Conservation (phyloP, 2,329 filamentous ascomycete genomes). For the Colletotrichum liaoningense region DNA sequence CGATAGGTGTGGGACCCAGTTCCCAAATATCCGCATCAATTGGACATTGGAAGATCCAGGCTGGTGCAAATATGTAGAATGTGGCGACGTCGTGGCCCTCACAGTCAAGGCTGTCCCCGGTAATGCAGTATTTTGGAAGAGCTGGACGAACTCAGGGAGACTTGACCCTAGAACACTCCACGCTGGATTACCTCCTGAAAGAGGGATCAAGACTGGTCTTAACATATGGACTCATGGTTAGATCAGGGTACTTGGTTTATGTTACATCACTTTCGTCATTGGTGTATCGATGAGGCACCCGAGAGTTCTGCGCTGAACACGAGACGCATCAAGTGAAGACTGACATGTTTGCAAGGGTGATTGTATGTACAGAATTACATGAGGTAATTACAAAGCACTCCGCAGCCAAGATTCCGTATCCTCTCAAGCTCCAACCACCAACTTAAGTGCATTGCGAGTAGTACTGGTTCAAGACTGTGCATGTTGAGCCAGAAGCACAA, state of each 20-base stretch:
- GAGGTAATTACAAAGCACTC: no score
- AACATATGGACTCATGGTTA: constrained; percentile 14
- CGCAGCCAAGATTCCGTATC: no score
- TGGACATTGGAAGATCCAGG: constrained; percentile 7
- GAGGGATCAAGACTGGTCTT: constrained; percentile 6
- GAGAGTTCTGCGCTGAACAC: no score
- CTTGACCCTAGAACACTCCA: background rate
- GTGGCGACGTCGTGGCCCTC: background rate
- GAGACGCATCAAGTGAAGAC: background rate
- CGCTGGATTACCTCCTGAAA: constrained; percentile 4
- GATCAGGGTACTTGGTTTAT: background rate
- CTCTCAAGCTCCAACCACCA: no score
- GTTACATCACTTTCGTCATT: background rate
- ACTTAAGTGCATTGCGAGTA: constrained; percentile 55
- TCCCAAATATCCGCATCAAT: background rate
- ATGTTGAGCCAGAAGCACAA: constrained; percentile 50
- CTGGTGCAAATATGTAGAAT: constrained; percentile 8
- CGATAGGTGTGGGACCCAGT: constrained; percentile 12
- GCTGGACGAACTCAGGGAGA: background rate
- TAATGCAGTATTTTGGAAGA: constrained; percentile 14
- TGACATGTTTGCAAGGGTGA: no score
- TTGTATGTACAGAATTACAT: background rate
- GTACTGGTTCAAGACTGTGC: constrained; percentile 50
- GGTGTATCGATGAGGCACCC: no score
- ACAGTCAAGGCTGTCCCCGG: constrained; percentile 3